Conservation (phyloP, 73 alveolate species). For the Stentor coeruleus region DNA sequence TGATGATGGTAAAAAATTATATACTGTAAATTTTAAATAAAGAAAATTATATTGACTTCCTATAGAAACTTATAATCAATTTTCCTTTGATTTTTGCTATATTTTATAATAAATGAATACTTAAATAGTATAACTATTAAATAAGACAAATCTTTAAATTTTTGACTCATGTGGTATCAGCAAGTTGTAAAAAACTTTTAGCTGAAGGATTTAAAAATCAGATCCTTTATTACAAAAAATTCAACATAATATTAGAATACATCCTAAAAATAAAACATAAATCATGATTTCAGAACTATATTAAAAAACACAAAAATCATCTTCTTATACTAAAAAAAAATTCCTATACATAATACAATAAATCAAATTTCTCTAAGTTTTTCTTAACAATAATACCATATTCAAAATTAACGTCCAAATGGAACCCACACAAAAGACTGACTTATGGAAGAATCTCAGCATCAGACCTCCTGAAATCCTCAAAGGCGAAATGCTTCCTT, state of each 20-base stretch:
- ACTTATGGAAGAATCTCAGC: background rate
- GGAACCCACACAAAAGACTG: background rate
- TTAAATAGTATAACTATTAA: no score
- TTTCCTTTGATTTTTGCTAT: no score
- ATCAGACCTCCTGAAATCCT: background rate
- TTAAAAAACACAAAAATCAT: background rate
- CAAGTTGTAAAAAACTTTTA: no score
- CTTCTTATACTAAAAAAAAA: background rate
- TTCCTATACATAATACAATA: background rate
- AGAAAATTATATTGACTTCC: no score
- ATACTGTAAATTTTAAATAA: no score
- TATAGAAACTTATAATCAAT: no score
- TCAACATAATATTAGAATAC: background rate
- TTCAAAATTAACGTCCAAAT: background rate
- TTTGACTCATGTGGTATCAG: no score
- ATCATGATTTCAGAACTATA: background rate
- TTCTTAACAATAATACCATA: background rate
- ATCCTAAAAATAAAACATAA: background rate
- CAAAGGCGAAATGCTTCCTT: background rate
- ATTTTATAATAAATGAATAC: no score
- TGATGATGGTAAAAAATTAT: no score
- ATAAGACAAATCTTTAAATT: no score
- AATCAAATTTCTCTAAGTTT: background rate
- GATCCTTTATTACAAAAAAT: no score
- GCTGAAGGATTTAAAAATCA: no score